These are phyloP conservation scores for Allium sativum DNA, from an alignment of 106 monocot genomes.

Conservation along the genomic window DNA sequence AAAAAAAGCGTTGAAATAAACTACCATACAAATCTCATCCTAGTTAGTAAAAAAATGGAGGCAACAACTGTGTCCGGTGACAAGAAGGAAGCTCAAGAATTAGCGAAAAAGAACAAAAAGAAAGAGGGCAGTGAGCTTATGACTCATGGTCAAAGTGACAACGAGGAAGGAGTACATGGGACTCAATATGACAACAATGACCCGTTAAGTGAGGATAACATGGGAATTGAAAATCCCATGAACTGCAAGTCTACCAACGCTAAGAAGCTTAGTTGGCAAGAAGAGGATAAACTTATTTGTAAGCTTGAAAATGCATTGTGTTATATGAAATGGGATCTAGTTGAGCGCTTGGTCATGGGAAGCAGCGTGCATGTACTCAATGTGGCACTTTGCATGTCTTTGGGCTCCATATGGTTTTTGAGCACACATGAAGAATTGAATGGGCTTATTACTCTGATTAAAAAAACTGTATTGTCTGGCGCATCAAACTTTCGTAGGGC, in stretches of 20 bases:
- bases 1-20: too few species aligned
- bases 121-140: constrained; percentile 1
- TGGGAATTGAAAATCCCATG: neutral
- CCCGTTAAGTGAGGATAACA: constrained; percentile 11
- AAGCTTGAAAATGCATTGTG: constrained; percentile 68
- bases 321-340: constrained; percentile 62
- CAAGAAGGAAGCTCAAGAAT: neutral
- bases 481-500: constrained; percentile 84
- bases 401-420: constrained; percentile 91
- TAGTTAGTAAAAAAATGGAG: neutral
- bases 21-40: too few species aligned
- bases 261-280: constrained; percentile 58
- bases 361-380: constrained; percentile 63
- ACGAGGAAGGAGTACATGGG: constrained; percentile 5
- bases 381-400: constrained; percentile 65
- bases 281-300: constrained; percentile 52
- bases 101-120: neutral
- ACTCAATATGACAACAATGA: constrained; percentile 8
- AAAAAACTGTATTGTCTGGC: constrained; percentile 57
- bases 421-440: constrained; percentile 31
- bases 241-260: constrained; percentile 4
- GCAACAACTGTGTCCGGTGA: neutral
- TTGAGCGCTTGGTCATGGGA: constrained; percentile 47
- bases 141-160: constrained; percentile 10
- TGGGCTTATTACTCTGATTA: constrained; percentile 54